Evolutionary conservation across 352 stramenopile genomes (phyloP).

Genomic region (Pythium plurisporium): DNA sequence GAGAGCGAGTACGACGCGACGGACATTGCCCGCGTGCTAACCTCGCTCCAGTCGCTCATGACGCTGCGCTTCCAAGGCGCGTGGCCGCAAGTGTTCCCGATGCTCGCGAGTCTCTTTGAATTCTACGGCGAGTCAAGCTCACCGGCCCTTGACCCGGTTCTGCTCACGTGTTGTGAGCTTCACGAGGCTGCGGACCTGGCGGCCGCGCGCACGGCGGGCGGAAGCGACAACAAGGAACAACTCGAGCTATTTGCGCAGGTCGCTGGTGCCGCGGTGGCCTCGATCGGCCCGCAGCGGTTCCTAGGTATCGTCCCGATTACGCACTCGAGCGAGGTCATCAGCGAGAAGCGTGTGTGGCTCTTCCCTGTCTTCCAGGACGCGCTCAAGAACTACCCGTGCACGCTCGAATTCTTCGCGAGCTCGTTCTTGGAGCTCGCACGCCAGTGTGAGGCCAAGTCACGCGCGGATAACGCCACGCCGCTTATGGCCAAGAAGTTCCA

Average conservation of each 20-base stretch:
- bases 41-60: conserved; percentile 76
- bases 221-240: conserved; percentile 39
- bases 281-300: conserved; percentile 64
- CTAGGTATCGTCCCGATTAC: conserved; percentile 70
- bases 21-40: conserved; percentile 59
- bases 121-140: conserved; percentile 60
- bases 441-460: conserved; percentile 62
- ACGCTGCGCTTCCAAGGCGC: conserved; percentile 79
- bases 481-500: conserved; percentile 72
- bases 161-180: conserved; percentile 72
- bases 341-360: conserved; percentile 73
- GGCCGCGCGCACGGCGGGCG: no score
- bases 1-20: conserved; percentile 54
- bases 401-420: conserved; percentile 71
- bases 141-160: conserved; percentile 56
- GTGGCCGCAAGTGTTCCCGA: conserved; percentile 74
- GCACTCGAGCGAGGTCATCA: conserved; percentile 66
- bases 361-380: conserved; percentile 75
- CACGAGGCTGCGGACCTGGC: conserved; percentile 77
- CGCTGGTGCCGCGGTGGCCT: conserved; percentile 52
- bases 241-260: conserved; percentile 64
- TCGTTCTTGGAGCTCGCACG: conserved; percentile 68
- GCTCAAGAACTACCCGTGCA: conserved; percentile 44
- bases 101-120: conserved; percentile 67
- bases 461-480: conserved; percentile 59